These are phyloP conservation scores for Falciphora oryzae DNA, from an alignment of 2,329 filamentous ascomycete genomes.

Conservation along the genomic window DNA sequence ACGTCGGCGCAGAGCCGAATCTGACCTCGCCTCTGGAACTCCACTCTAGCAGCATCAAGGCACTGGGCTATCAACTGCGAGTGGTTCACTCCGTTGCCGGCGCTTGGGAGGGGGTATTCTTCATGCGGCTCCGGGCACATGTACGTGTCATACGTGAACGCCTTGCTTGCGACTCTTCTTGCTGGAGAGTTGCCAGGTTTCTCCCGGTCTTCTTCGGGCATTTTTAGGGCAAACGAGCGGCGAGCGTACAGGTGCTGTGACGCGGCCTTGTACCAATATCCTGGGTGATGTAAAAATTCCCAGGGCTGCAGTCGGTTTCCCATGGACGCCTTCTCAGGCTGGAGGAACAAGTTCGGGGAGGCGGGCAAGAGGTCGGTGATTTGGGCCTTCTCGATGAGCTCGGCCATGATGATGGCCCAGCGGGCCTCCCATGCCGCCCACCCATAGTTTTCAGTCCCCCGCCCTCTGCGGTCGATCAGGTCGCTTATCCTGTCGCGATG, in stretches of 20 bases:
- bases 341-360: slow-evolving; percentile 41
- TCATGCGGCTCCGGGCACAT: slow-evolving; percentile 59
- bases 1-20: slow-evolving; percentile 49
- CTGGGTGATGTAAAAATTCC: slow-evolving; percentile 59
- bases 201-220: slow-evolving; percentile 54
- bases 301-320: slow-evolving; percentile 56
- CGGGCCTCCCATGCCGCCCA: slow-evolving; percentile 92
- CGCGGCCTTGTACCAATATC: slow-evolving; percentile 61
- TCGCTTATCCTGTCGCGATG: slow-evolving; percentile 71
- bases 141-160: slow-evolving; percentile 59
- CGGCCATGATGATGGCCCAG: slow-evolving; percentile 58
- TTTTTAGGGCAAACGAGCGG: slow-evolving; percentile 46
- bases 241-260: slow-evolving; percentile 51
- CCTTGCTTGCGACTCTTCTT: slow-evolving; percentile 40
- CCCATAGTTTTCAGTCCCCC: slow-evolving; percentile 82
- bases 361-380: slow-evolving; percentile 43
- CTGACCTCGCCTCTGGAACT: slow-evolving; percentile 51
- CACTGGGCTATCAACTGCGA: slow-evolving; percentile 47
- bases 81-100: slow-evolving; percentile 46
- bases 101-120: slow-evolving; percentile 42
- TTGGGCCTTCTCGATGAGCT: slow-evolving; percentile 49
- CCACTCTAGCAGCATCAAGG: slow-evolving; percentile 42
- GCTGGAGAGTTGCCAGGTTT: slow-evolving; percentile 42
- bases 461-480: slow-evolving; percentile 75
- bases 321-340: slow-evolving; percentile 52